These are phyloP conservation scores for Clarireedia monteithiana DNA, from an alignment of 2,329 filamentous ascomycete species.

Conservation along the genomic window DNA sequence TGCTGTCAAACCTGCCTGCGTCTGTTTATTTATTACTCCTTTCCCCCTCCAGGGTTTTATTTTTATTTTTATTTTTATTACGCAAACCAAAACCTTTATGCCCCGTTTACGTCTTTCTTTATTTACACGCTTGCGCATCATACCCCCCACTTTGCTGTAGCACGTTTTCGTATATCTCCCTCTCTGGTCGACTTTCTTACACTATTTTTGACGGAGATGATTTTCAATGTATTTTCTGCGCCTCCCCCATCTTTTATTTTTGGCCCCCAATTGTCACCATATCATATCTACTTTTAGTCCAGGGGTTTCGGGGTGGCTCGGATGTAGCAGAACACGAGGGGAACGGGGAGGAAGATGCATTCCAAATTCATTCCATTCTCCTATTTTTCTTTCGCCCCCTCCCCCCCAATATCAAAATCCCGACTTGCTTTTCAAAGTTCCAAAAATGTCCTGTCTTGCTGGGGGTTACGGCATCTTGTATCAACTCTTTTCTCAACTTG, in stretches of 20 bases:
- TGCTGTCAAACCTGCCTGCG: background rate
- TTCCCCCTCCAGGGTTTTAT: background rate
- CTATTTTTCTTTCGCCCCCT: too few species aligned
- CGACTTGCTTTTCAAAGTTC: background rate
- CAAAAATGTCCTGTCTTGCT: too few species aligned
- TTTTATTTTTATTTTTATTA: background rate
- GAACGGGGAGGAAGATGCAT: too few species aligned
- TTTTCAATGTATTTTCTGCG: background rate
- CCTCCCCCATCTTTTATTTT: too few species aligned
- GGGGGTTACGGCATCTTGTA: too few species aligned
- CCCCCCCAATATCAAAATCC: too few species aligned
- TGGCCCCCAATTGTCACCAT: too few species aligned
- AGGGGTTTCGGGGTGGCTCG: background rate
- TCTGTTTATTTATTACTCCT: background rate
- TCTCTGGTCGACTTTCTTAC: background rate
- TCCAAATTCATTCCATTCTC: too few species aligned
- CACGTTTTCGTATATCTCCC: background rate
- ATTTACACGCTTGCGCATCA: background rate
- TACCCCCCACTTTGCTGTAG: background rate
- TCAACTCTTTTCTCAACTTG: too few species aligned
- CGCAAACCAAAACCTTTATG: background rate
- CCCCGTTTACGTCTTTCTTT: background rate
- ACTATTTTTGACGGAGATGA: background rate
- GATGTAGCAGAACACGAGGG: too few species aligned
- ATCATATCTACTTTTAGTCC: too few species aligned